Evolutionary conservation across 2,329 filamentous ascomycete genomes (phyloP), one percentile per base, ranked within the genome.

Genomic region (Aspergillus clavatus): DNA sequence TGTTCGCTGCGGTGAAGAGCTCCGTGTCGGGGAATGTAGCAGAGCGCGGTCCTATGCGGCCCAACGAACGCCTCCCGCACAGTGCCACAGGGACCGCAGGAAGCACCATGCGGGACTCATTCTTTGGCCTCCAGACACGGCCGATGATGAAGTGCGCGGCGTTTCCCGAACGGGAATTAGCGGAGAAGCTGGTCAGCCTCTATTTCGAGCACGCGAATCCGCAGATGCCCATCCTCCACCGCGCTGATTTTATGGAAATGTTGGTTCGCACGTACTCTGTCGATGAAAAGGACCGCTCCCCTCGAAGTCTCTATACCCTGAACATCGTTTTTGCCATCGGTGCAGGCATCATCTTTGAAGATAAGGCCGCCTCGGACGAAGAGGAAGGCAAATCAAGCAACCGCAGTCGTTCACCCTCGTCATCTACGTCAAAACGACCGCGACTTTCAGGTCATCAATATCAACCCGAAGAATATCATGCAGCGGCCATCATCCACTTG

Each of bases 321-420:
- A 96, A 96, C 67, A 96, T 97, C 69, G 90, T 97, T 19, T 97
- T 95, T 70, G 91, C 91, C 11, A 96, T 97, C 58, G 93, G 93
- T 5, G 86, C 87, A 14, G 91, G 89, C 14, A 95, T 96, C 57
- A 95, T 96, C 53, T 82, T 95, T 55, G 87, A 72, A 42, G 66
- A 70, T 29, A 70, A 65, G 23, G 38, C 36, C 23, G 49, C 61
- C 5, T 57, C 57, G 22, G 55, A 57, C 18, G 57, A 58, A 6
- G 58, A 62, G 29, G 51, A 58, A 18, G 51, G 18, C 31, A 59
- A 55, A 46, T 40, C 38, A 27, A 49, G 56, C 14, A 50, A 43
- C 27, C 56, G 51, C 45, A 59, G 54, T 18, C 50, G 50, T 38
- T 58, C 62, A 10, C 51, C 57, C 7, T 53, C 57, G 8, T 54